phyloP scores from a whole-genome alignment of 176 grass and related monocot genomes.

The Lolium perenne region DNA sequence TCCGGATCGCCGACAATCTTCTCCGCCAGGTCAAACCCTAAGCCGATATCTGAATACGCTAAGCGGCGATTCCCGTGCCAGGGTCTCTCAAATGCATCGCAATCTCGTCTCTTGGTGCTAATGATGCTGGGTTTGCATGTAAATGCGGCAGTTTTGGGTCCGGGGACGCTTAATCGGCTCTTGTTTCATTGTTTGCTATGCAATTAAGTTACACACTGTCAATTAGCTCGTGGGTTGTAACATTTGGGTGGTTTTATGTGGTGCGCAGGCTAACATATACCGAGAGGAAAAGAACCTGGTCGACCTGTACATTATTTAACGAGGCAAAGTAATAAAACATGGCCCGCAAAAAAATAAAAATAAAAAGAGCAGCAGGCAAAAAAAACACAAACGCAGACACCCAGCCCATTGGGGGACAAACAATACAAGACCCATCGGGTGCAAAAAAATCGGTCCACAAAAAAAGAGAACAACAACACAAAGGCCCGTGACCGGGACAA shows the following conservation, averaged over 20 bases:
- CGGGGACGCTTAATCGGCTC: neutral
- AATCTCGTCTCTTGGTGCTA: neutral
- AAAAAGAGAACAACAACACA: too few species aligned
- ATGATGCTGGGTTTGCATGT: too few species aligned
- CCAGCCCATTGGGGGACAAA: too few species aligned
- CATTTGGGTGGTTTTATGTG: constrained; percentile 32
- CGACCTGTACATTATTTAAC: constrained; percentile 91
- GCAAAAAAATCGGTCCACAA: too few species aligned
- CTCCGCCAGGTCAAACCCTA: constrained; percentile 76
- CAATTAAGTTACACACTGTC: neutral
- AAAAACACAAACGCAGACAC: too few species aligned
- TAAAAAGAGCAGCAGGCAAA: too few species aligned
- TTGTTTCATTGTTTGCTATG: neutral
- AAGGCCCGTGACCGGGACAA: too few species aligned
- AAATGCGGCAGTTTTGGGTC: too few species aligned
- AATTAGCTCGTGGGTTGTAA: constrained; percentile 8
- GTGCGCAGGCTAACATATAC: constrained; percentile 73
- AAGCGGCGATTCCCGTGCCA: neutral
- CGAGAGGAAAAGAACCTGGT: constrained; percentile 88
- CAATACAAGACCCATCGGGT: too few species aligned
- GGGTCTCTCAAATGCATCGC: neutral
- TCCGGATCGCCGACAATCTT: constrained; percentile 89
- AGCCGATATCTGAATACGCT: neutral
- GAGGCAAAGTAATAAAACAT: too few species aligned
- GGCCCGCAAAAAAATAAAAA: too few species aligned